Conservation (phyloP, 345 rosid genomes). For the Euclidium syriacum region DNA sequence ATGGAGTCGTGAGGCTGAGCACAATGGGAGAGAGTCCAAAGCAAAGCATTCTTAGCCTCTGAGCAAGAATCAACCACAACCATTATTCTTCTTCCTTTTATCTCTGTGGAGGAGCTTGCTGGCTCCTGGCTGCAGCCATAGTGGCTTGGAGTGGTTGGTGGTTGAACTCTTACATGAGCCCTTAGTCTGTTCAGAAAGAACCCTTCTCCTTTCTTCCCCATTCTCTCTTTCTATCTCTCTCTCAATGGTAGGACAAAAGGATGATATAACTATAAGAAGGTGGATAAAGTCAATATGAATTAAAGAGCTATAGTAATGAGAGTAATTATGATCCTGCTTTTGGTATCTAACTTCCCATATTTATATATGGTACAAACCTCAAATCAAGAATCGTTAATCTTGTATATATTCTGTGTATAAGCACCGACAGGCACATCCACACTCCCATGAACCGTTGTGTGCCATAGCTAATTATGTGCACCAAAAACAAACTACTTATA, state of each 20-base stretch:
- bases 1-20: constrained; percentile 69
- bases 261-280: constrained; percentile 24
- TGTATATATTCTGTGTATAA: not conserved
- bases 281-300: constrained; percentile 17
- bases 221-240: constrained; percentile 40
- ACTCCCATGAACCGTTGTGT: not conserved
- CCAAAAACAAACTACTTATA: not conserved
- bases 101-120: constrained; percentile 10
- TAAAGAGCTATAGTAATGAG: constrained; percentile 16
- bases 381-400: not conserved
- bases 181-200: constrained; percentile 77
- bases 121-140: constrained; percentile 19
- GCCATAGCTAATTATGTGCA: not conserved
- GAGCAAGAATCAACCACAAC: constrained; percentile 75
- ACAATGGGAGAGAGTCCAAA: constrained; percentile 87
- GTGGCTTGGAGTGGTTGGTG: constrained; percentile 49
- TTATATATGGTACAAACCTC: not conserved
- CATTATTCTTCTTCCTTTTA: constrained; percentile 64
- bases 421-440: constrained; percentile 5
- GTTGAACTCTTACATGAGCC: constrained; percentile 68
- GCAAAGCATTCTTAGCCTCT: constrained; percentile 78
- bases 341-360: constrained; percentile 6
- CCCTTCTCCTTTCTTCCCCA: constrained; percentile 51
- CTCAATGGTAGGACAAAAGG: not conserved
- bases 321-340: constrained; percentile 20